A percentile compares a stretch with the other conserved stretches of the same genome.
These are phyloP conservation scores for Xylariaceae sp. DNA, from an alignment of 2,329 filamentous ascomycete genomes.

Conservation along the genomic window DNA sequence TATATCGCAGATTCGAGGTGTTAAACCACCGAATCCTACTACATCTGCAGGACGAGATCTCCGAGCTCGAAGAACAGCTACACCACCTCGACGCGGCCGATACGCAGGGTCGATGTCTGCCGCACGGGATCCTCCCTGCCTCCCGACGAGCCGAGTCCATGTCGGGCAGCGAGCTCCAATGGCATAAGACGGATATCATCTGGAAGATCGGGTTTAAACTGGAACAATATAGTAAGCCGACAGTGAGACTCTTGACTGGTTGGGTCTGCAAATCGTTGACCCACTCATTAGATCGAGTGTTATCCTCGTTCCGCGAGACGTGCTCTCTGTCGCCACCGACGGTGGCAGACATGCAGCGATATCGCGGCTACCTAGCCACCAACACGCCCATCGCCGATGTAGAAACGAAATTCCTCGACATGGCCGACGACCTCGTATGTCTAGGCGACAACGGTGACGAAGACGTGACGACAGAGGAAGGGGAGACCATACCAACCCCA, in stretches of 20 bases:
- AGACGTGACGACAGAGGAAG: slow-evolving; percentile 21
- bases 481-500: slow-evolving; percentile 19
- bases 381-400: slow-evolving; percentile 50
- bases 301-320: slow-evolving; percentile 52
- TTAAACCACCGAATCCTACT: slow-evolving; percentile 78
- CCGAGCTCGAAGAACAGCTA: slow-evolving; percentile 74
- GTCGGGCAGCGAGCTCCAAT: slow-evolving; percentile 51
- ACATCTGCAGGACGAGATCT: slow-evolving; percentile 79
- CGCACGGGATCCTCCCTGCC: slow-evolving; percentile 46
- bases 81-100: slow-evolving; percentile 58
- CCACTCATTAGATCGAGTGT: slow-evolving; percentile 44
- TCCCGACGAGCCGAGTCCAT: slow-evolving; percentile 54
- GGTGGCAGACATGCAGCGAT: slow-evolving; percentile 43
- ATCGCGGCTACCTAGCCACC: slow-evolving; percentile 50
- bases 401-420: slow-evolving; percentile 57
- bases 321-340: slow-evolving; percentile 46
- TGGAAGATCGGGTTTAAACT: slow-evolving; percentile 61
- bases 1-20: slow-evolving; percentile 78
- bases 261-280: no score
- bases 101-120: slow-evolving; percentile 41
- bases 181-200: slow-evolving; percentile 55
- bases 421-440: slow-evolving; percentile 49
- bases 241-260: no score
- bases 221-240: slow-evolving; percentile 57
- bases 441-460: slow-evolving; percentile 27